Base-by-base conservation (phyloP, 2,329 filamentous ascomycete genomes). In the Didymella pomorum region DNA sequence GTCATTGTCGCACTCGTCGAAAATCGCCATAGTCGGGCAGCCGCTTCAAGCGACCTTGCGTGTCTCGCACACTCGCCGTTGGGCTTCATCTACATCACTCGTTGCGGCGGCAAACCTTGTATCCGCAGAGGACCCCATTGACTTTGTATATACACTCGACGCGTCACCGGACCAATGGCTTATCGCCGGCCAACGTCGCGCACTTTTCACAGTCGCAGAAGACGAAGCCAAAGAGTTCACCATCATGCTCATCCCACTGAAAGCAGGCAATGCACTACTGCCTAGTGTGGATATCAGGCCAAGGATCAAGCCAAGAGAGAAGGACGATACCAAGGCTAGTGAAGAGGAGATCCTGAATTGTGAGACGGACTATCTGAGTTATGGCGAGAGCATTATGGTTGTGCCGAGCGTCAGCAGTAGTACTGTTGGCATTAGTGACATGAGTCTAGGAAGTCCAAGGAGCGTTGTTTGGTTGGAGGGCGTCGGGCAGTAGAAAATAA, bases 141-240 rank as follows among this genome's bases (percentile, higher is more conserved):
- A 93, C 62, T 96, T 96, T 71, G 87, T 89, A 64, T 96, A 95
- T 76, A 93, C 97, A 66, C 82, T 98, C 21, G 86, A 87, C 14
- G 89, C 89, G 0, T 86, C 88, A 16, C 79, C 85, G 2, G 92
- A 94, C 37, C 83, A 86, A 0, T 98, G 94, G 94, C 85, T 97
- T 1, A 80, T 98, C 3, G 93, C 92, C 21, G 94, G 93, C 0
- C 87, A 89, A 42, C 85, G 91, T 47, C 90, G 91, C 63, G 91
- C 89, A 0, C 90, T 92, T 70, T 96, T 97, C 69, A 84, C 84
- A 7, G 86, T 76, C 3, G 63, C 52, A 4, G 77, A 86, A 62
- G 79, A 79, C 43, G 81, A 86, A 56, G 70, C 71, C 4, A 73
- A 69, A 25, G 78, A 75, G 4, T 87, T 96, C 62, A 85, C 87